phyloP scores from a whole-genome alignment of 2,329 filamentous ascomycete genomes.

The Sphaerulina musiva region DNA sequence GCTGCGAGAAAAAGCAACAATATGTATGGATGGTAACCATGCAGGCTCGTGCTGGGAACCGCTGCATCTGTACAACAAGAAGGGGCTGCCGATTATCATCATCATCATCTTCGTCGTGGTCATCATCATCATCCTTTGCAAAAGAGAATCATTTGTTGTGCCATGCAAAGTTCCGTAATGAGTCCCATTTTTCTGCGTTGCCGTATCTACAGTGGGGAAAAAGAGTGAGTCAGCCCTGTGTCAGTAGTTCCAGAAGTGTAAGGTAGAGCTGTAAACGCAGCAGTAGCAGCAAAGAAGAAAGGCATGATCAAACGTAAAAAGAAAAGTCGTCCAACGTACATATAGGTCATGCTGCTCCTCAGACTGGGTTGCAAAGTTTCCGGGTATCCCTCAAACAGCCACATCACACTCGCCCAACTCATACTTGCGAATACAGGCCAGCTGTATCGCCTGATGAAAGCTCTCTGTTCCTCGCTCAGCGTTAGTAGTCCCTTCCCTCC shows the following conservation, averaged over 20 bases:
- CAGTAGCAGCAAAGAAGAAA: not conserved
- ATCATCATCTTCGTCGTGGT: not conserved
- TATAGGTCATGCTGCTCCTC: slow-evolving; percentile 94
- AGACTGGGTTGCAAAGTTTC: slow-evolving; percentile 86
- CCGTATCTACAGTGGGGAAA: slow-evolving; percentile 49
- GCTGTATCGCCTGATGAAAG: slow-evolving; percentile 53
- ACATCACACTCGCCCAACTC: slow-evolving; percentile 93
- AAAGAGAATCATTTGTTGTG: slow-evolving; percentile 56
- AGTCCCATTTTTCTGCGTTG: slow-evolving; percentile 85
- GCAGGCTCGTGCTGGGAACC: not conserved
- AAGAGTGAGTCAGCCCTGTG: slow-evolving; percentile 29
- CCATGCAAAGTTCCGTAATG: slow-evolving; percentile 73
- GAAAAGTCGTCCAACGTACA: slow-evolving; percentile 54
- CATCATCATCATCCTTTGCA: not conserved
- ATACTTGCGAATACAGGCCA: slow-evolving; percentile 90
- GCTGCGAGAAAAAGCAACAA: too few relatives aligned
- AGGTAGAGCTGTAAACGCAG: too few relatives aligned
- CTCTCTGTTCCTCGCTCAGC: slow-evolving; percentile 36
- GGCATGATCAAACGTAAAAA: slow-evolving; percentile 9
- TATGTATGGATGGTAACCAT: too few relatives aligned
- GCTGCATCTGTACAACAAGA: not conserved
- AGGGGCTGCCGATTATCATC: too few relatives aligned
- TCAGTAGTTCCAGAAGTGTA: slow-evolving; percentile 16
- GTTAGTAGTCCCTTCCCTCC: slow-evolving; percentile 40
- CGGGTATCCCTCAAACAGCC: slow-evolving; percentile 85